These are phyloP conservation scores for Talaromyces borbonicus DNA, from an alignment of 495 filamentous ascomycete genomes.

Conservation along the genomic window DNA sequence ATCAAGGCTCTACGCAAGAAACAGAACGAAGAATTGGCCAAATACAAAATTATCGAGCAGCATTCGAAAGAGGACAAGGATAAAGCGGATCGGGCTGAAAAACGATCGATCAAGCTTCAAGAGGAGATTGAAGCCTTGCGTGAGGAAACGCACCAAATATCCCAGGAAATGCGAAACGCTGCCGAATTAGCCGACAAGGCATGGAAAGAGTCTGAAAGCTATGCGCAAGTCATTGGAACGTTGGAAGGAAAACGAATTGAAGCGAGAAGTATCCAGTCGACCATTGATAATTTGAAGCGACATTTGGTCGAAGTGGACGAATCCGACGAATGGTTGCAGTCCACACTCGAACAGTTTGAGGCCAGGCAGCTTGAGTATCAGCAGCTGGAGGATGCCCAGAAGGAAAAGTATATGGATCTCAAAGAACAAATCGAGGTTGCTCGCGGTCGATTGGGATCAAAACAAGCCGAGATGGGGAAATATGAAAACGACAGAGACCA, in stretches of 20 bases:
- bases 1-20: slow-evolving; percentile 78
- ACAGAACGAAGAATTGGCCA: slow-evolving; percentile 62
- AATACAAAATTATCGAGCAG: slow-evolving; percentile 60
- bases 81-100: slow-evolving; percentile 62
- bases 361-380: slow-evolving; percentile 55
- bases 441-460: slow-evolving; percentile 51
- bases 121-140: slow-evolving; percentile 64
- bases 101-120: slow-evolving; percentile 50
- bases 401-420: slow-evolving; percentile 51
- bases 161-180: slow-evolving; percentile 45
- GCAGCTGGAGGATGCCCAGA: slow-evolving; percentile 51
- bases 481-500: slow-evolving; percentile 77
- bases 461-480: slow-evolving; percentile 75
- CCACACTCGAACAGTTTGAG: slow-evolving; percentile 73
- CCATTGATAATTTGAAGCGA: slow-evolving; percentile 55
- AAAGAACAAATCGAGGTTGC: slow-evolving; percentile 48
- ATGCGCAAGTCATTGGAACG: slow-evolving; percentile 54
- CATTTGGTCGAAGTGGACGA: slow-evolving; percentile 69
- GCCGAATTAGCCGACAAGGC: slow-evolving; percentile 46
- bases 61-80: slow-evolving; percentile 80
- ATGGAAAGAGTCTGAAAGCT: slow-evolving; percentile 50
- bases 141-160: slow-evolving; percentile 45
- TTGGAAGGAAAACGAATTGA: slow-evolving; percentile 68
- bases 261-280: slow-evolving; percentile 51
- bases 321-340: slow-evolving; percentile 66